phyloP scores from a whole-genome alignment of 176 grass and related monocot species.

The Olyra latifolia region DNA sequence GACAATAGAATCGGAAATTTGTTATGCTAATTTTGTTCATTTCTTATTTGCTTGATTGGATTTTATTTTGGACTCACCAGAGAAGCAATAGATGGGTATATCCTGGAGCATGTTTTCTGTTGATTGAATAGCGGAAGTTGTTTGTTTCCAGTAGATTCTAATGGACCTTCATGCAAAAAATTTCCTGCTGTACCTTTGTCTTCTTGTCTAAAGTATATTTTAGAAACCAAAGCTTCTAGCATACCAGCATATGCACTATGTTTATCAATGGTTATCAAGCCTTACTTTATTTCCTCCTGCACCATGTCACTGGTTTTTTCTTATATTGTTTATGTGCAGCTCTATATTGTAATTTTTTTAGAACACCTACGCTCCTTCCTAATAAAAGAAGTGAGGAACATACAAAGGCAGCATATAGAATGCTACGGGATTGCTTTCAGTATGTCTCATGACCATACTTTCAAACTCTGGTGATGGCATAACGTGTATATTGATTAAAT shows the following conservation, averaged over 20 bases:
- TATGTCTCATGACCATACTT: constrained; percentile 40
- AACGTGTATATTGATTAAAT: constrained; percentile 18
- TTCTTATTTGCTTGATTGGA: not conserved
- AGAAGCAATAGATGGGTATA: not conserved
- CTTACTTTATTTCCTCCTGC: constrained; percentile 11
- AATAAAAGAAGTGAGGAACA: constrained; percentile 87
- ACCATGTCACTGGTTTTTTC: not conserved
- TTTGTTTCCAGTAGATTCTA: not conserved
- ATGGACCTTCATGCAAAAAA: not conserved
- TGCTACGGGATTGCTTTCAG: constrained; percentile 82
- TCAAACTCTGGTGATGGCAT: constrained; percentile 2
- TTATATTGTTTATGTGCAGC: constrained; percentile 42
- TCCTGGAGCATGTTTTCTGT: not conserved
- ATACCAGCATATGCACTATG: not conserved
- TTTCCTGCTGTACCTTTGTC: not conserved
- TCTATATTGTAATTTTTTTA: constrained; percentile 75
- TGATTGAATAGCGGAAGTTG: not conserved
- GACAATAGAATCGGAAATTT: not conserved
- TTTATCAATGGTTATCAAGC: constrained; percentile 22
- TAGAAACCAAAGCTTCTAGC: not conserved
- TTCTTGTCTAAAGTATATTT: not conserved
- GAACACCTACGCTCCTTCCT: constrained; percentile 80
- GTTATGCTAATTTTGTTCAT: not conserved
- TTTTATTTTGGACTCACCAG: not conserved
- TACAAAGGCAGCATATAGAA: constrained; percentile 80